Evolutionary conservation across 345 rosid species (phyloP).

Genomic region (Lepidium didymum): DNA sequence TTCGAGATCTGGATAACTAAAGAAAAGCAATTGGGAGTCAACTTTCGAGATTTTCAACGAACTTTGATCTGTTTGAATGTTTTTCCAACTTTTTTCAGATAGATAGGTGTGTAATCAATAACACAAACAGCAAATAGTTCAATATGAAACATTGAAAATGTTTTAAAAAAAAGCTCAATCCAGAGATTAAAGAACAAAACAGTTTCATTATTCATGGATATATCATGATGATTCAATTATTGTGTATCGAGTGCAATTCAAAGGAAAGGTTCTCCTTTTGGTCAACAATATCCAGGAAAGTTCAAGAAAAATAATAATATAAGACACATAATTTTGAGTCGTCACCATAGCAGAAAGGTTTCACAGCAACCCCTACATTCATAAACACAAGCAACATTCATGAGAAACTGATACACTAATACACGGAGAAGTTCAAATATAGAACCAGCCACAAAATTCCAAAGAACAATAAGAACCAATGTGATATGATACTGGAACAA

Average conservation of each 20-base stretch:
- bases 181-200: background rate
- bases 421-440: background rate
- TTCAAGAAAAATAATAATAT: slow-evolving; percentile 1
- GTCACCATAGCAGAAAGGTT: slow-evolving; percentile 19
- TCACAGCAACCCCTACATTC: slow-evolving; percentile 18
- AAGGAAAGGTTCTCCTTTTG: slow-evolving; percentile 6
- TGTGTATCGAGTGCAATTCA: slow-evolving; percentile 1
- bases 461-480: background rate
- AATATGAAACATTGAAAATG: background rate
- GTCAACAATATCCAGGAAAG: slow-evolving; percentile 16
- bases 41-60: background rate
- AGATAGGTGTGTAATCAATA: background rate
- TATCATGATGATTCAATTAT: slow-evolving; percentile 18
- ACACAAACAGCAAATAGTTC: background rate
- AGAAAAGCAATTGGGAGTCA: too few species aligned
- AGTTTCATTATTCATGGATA: slow-evolving; percentile 18
- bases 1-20: background rate
- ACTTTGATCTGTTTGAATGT: too few species aligned
- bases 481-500: background rate
- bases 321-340: slow-evolving; percentile 20
- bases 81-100: background rate
- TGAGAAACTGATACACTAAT: background rate
- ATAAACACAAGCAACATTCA: background rate
- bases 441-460: background rate
- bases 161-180: background rate